Base-by-base conservation (phyloP, 2,329 filamentous ascomycete genomes). In the Neofusicoccum umdonicola region DNA sequence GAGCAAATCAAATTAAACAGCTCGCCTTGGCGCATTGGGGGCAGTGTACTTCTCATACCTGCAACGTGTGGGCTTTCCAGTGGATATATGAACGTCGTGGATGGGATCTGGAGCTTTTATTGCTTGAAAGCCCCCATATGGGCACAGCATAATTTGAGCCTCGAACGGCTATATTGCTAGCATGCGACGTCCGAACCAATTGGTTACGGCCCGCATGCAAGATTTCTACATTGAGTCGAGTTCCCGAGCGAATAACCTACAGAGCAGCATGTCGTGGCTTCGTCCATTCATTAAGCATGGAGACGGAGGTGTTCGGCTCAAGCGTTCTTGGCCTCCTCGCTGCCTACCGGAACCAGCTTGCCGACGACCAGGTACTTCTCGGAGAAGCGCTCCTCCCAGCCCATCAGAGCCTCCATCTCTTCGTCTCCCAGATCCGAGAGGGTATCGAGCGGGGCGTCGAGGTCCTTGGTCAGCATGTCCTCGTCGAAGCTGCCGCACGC, bases 351-450 rank as follows among this genome's bases (percentile, higher is more conserved):
- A 62, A 97, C 90, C 72, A 99, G 79, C 79, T 87, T 90, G 19
- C 95, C 95, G 13, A 99, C 92, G n/a, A 98, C 87, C 27, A 97
- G 81, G 78, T 99, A 99, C 84, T 99, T 98, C 78, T 94, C 91
- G 67, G 85, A 80, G 77, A 99, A 99, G 69, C 93, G 85, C 81
- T 96, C 92, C 82, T 97, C 93, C 95, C 95, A 99, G 1, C 91
- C 92, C 71, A 85, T 83, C 77, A 97, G 80, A 57, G 93, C 91
- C 76, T 96, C 93, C 79, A 90, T 80, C 82, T 96, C 89, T 65
- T 94, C 92, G 1, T 76, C 77, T 5, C 87, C 87, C 66, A 98
- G 78, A 65, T 89, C 91, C 60, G 87, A 83, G 48, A 97, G 82
- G 62, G 84, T 87, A 75, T 97, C 93, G 67, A 97, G 81, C 50